Evolutionary conservation across 768 basidiomycete species (phyloP), one percentile per base, ranked within the genome.

Genomic region (Lactarius akahatsu): DNA sequence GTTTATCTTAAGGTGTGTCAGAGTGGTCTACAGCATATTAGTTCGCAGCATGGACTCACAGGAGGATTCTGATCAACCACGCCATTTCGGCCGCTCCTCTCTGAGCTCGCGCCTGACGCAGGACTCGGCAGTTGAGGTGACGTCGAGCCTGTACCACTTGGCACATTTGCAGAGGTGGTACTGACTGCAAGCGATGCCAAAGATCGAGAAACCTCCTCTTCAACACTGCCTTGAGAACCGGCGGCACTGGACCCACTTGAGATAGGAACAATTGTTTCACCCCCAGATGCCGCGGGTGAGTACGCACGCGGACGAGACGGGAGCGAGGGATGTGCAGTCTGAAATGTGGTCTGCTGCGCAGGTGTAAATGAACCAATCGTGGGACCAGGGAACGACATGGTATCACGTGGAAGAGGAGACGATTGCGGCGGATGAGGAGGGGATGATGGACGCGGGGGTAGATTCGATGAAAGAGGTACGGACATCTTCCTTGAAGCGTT

Each of bases 11-110:
- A 71, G 26, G 61, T 65, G 57, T 47, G 64, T 63, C 36, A 60
- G 69, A 26, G 20, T 56, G 23, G n/a, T 40, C 16, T 34, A 6
- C 26, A 57, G 56, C 52, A 38, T 32, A 40, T 15, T 15, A 16
- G 34, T 18, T 38, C n/a, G 26, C 2, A 59, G 36, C 34, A 23
- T 30, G n/a, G 43, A 63, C 87, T 74, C 74, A 90, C 88, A 16
- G 96, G 96, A 72, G 96, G 96, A 76, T 98, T 98, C 79, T 96
- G 94, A 77, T 98, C 96, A 15, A 82, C 78, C 11, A 81, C 78
- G 64, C 82, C 77, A 38, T 76, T 72, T 28, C 73, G 73, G 13
- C 70, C 62, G 9, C 68, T 60, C 50, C 54, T 71, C n/a, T 72
- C 72, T 43, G 81, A 81, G 45, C 87, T 85, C 10, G 83, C 80